Evolutionary conservation across 257 asterid genomes (phyloP).

Genomic region (Cordia subcordata): DNA sequence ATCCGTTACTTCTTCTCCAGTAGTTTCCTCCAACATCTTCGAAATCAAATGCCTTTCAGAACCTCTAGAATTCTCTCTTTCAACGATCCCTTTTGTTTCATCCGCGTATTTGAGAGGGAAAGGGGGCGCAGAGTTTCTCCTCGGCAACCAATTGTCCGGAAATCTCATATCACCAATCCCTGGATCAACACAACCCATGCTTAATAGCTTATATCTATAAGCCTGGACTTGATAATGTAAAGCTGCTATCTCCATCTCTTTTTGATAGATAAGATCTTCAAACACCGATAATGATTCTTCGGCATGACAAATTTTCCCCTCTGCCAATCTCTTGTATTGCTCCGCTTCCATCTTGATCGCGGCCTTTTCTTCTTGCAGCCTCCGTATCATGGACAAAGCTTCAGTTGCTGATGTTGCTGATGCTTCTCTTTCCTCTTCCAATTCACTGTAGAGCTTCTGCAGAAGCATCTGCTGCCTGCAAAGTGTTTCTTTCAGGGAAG

Average conservation of each 20-base stretch:
- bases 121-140: constrained; percentile 62
- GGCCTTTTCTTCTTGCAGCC: constrained; percentile 85
- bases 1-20: constrained; percentile 20
- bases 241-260: constrained; percentile 82
- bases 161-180: constrained; percentile 38
- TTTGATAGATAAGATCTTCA: constrained; percentile 73
- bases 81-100: constrained; percentile 35
- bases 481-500: constrained; percentile 56
- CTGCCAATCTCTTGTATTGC: constrained; percentile 77
- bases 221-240: constrained; percentile 73
- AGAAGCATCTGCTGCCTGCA: constrained; percentile 71
- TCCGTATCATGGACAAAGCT: constrained; percentile 71
- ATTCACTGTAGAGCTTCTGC: constrained; percentile 67
- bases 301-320: constrained; percentile 77
- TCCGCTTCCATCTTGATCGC: constrained; percentile 83
- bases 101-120: constrained; percentile 20
- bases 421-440: constrained; percentile 90
- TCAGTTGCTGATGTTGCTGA: constrained; percentile 81
- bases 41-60: constrained; percentile 21
- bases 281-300: constrained; percentile 79
- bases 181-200: constrained; percentile 64
- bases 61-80: constrained; percentile 33
- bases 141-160: constrained; percentile 50
- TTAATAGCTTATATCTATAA: constrained; percentile 52
- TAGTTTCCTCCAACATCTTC: constrained; percentile 32